phyloP scores from a whole-genome alignment of 495 filamentous ascomycete species.

The Annulohypoxylon stygium region DNA sequence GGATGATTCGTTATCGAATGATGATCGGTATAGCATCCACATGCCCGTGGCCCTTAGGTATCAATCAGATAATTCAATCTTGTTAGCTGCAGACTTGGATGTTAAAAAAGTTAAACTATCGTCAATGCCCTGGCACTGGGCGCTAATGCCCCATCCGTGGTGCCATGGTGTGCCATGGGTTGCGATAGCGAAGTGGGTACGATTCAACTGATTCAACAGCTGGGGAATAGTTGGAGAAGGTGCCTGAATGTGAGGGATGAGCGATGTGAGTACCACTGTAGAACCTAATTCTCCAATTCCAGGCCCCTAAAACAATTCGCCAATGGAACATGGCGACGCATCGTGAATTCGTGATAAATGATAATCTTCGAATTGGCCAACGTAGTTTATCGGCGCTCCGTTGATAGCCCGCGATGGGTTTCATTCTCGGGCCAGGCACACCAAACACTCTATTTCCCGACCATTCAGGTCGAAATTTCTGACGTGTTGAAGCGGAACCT shows the following conservation, averaged over 20 bases:
- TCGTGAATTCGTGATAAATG: conserved; percentile 1
- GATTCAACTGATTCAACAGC: not conserved
- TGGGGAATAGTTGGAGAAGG: not conserved
- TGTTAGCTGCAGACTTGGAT: not conserved
- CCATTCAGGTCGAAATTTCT: conserved; percentile 35
- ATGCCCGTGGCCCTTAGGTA: not conserved
- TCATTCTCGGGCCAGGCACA: conserved; percentile 16
- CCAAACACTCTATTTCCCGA: not conserved
- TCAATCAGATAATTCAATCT: not conserved
- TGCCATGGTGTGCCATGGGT: not conserved
- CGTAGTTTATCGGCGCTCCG: conserved; percentile 12
- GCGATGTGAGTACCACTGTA: no score
- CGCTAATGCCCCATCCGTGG: not conserved
- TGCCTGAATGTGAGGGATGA: not conserved
- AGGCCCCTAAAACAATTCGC: not conserved
- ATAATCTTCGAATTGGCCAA: not conserved
- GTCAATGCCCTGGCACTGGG: not conserved
- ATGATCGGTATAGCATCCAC: not conserved
- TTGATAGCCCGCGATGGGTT: conserved; percentile 36
- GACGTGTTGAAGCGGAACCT: conserved; percentile 37
- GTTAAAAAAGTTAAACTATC: not conserved
- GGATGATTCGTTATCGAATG: not conserved
- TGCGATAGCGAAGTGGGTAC: not conserved
- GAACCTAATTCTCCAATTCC: not conserved
- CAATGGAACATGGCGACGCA: not conserved